Evolutionary conservation across 2,329 filamentous ascomycete species (phyloP).

Genomic region (Cladosporium sp.): DNA sequence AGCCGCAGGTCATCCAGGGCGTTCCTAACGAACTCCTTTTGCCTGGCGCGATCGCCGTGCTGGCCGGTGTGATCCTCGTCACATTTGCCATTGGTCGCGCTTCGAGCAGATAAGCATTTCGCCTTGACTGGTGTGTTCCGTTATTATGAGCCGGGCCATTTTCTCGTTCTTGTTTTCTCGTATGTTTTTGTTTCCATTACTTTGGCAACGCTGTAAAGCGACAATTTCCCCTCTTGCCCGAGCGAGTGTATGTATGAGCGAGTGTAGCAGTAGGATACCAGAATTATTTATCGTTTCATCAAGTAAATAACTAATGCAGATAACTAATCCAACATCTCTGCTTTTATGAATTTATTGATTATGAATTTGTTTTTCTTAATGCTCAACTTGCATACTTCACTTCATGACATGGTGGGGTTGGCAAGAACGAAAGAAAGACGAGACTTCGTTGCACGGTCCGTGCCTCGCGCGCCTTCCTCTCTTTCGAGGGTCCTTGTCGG

Average conservation of each 20-base stretch:
- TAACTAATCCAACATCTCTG: no score
- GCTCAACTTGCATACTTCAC: no score
- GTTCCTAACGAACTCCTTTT: slow-evolving; percentile 91
- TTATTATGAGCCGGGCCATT: no score
- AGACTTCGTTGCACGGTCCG: background rate
- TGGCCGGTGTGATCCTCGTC: slow-evolving; percentile 88
- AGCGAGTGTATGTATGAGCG: slow-evolving; percentile 1
- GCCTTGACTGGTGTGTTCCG: background rate
- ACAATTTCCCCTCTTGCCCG: slow-evolving; percentile 10
- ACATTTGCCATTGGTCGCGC: slow-evolving; percentile 69
- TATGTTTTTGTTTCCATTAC: background rate
- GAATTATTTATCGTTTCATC: background rate
- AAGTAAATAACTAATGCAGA: background rate
- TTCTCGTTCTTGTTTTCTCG: background rate
- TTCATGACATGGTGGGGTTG: no score
- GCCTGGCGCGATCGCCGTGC: slow-evolving; percentile 88
- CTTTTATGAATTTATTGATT: no score
- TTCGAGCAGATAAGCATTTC: slow-evolving; percentile 19
- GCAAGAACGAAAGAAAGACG: no score
- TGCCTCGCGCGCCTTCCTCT: background rate
- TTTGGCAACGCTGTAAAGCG: slow-evolving; percentile 5
- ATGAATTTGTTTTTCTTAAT: no score
- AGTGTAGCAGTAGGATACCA: slow-evolving; percentile 14
- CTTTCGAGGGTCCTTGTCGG: background rate
- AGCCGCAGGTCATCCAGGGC: slow-evolving; percentile 79